Conservation (phyloP, 306 rosid genomes). For the Fragaria nilgerrensis region DNA sequence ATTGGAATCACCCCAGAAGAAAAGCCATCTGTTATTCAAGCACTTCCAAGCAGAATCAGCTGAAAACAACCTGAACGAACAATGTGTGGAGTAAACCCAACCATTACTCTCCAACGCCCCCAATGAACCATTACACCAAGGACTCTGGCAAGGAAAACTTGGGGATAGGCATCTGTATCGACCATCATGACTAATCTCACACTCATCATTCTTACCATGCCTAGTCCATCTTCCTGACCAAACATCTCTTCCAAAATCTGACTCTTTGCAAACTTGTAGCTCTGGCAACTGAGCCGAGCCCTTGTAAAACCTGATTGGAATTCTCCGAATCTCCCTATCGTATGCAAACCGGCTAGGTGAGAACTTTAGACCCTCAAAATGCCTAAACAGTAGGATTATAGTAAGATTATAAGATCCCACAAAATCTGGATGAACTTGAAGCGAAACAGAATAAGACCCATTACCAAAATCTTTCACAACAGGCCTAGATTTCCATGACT, state of each 20-base stretch:
- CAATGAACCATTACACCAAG: slow-evolving; percentile 86
- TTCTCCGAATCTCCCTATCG: slow-evolving; percentile 47
- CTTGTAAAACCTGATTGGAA: slow-evolving; percentile 50
- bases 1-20: slow-evolving; percentile 97
- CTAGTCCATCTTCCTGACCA: slow-evolving; percentile 97
- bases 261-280: slow-evolving; percentile 45
- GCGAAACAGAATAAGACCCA: slow-evolving; percentile 68
- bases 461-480: slow-evolving; percentile 69
- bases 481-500: slow-evolving; percentile 84
- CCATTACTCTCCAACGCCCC: slow-evolving; percentile 88
- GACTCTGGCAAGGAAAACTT: slow-evolving; percentile 61
- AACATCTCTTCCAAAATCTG: slow-evolving; percentile 61
- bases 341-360: slow-evolving; percentile 59
- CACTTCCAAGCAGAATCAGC: slow-evolving; percentile 82
- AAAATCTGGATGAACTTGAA: slow-evolving; percentile 85
- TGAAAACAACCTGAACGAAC: slow-evolving; percentile 62
- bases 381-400: slow-evolving; percentile 64
- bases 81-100: slow-evolving; percentile 93
- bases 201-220: slow-evolving; percentile 63
- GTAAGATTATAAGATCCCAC: slow-evolving; percentile 61
- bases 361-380: slow-evolving; percentile 70
- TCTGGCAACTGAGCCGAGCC: slow-evolving; percentile 46
- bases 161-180: slow-evolving; percentile 63
- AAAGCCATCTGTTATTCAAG: slow-evolving; percentile 71
- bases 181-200: slow-evolving; percentile 66